A percentile compares a stretch with the other conserved stretches of the same genome.
Evolutionary conservation across 176 grass and related monocot species (phyloP).

Genomic region (Phoenix roebelenii): DNA sequence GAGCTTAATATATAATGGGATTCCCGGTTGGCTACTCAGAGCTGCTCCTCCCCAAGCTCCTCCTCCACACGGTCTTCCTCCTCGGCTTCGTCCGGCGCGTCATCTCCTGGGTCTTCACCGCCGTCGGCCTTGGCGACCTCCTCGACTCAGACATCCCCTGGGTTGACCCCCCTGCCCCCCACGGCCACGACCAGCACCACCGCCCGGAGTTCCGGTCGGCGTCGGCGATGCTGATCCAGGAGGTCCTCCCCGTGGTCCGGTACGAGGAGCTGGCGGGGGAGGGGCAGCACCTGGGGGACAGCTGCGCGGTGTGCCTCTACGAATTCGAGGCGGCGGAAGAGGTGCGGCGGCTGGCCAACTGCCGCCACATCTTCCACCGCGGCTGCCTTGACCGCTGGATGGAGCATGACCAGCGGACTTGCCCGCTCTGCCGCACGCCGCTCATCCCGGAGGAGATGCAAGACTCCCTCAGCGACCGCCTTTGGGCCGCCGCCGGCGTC

Average conservation of each 20-base stretch:
- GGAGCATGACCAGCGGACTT: slow-evolving; percentile 83
- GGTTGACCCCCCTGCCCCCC: neutral
- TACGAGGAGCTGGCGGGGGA: slow-evolving; percentile 42
- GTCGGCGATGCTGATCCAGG: slow-evolving; percentile 33
- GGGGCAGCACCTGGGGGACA: slow-evolving; percentile 8
- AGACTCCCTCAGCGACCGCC: slow-evolving; percentile 8
- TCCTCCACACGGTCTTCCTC: slow-evolving; percentile 61
- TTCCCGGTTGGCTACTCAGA: slow-evolving; percentile 84
- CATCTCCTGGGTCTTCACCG: slow-evolving; percentile 57
- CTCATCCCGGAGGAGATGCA: slow-evolving; percentile 66
- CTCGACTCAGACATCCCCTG: slow-evolving; percentile 38
- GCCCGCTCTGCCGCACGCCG: slow-evolving; percentile 82
- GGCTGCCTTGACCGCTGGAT: slow-evolving; percentile 91
- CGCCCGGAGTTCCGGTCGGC: slow-evolving; percentile 25
- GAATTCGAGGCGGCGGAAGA: slow-evolving; percentile 55
- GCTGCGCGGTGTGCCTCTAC: slow-evolving; percentile 77
- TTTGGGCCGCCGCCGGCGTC: slow-evolving; percentile 41
- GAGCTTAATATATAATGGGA: slow-evolving; percentile 40
- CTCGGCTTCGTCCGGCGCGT: slow-evolving; percentile 60
- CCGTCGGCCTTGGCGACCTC: slow-evolving; percentile 72
- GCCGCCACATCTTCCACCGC: slow-evolving; percentile 82
- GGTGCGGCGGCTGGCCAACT: slow-evolving; percentile 72
- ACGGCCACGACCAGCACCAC: slow-evolving; percentile 28
- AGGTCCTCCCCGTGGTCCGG: slow-evolving; percentile 58
- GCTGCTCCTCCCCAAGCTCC: slow-evolving; percentile 41